Evolutionary conservation across 202 grass and related monocot species (phyloP).

Genomic region (Alloteropsis angusta): DNA sequence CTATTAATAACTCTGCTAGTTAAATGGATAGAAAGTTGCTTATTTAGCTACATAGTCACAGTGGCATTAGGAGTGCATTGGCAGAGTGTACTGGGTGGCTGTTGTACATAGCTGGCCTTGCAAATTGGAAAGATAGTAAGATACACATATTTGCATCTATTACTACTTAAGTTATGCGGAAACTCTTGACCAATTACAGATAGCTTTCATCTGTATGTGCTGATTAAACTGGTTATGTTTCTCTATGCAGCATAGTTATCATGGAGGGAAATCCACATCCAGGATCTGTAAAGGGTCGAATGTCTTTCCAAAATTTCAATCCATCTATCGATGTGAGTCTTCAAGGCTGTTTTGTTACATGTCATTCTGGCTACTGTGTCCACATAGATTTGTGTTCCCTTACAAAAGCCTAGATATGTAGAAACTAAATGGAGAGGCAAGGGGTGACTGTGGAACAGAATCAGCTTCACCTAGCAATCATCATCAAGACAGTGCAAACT

Average conservation of each 20-base stretch:
- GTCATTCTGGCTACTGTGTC: background rate
- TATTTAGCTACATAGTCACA: background rate
- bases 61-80: background rate
- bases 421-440: constrained; percentile 82
- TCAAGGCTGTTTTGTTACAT: constrained; percentile 6
- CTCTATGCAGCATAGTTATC: constrained; percentile 64
- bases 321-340: constrained; percentile 70
- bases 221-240: background rate
- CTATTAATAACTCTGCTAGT: background rate
- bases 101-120: background rate
- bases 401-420: constrained; percentile 44
- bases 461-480: constrained; percentile 41
- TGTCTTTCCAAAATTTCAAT: constrained; percentile 95
- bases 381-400: constrained; percentile 21
- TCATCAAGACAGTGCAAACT: constrained; percentile 23
- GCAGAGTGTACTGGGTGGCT: background rate
- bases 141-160: background rate
- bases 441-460: constrained; percentile 30
- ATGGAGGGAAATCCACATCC: constrained; percentile 90
- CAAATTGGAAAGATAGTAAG: background rate
- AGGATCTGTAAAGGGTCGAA: constrained; percentile 66
- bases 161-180: background rate
- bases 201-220: background rate
- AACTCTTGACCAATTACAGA: background rate
- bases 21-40: background rate